A percentile compares a stretch with the other conserved stretches of the same genome.
Conservation (phyloP, 1,284 basidiomycete species). For the Leccinum ponderosum region DNA sequence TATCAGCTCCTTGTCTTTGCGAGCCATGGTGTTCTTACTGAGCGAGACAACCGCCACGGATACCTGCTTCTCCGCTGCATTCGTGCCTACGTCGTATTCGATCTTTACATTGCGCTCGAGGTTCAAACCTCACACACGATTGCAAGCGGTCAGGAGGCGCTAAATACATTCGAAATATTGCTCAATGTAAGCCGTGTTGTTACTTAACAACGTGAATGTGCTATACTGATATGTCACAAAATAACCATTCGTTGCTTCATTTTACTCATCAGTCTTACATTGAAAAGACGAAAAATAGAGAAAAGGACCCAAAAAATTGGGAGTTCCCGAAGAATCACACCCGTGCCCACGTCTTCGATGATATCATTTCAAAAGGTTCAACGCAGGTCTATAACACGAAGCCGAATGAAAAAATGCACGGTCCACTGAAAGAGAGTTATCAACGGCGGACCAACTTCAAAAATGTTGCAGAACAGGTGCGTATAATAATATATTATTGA, state of each 20-base stretch:
- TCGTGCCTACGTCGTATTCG: constrained; percentile 16
- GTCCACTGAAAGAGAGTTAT: constrained; percentile 32
- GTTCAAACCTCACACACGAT: constrained; percentile 37
- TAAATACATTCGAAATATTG: constrained; percentile 17
- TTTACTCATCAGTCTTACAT: constrained; percentile 5
- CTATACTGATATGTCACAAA: too few relatives aligned
- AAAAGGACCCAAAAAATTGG: constrained; percentile 28
- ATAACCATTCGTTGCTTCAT: too few relatives aligned
- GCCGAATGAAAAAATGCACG: constrained; percentile 35
- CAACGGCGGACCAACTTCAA: constrained; percentile 35
- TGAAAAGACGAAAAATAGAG: neutral
- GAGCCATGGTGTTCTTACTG: constrained; percentile 28
- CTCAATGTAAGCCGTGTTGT: constrained; percentile 21
- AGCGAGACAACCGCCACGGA: constrained; percentile 6
- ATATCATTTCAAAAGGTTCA: constrained; percentile 37
- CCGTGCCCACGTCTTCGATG: constrained; percentile 32
- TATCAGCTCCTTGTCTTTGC: constrained; percentile 32
- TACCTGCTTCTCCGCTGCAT: constrained; percentile 31
- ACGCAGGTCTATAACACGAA: constrained; percentile 36
- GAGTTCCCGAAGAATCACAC: constrained; percentile 40
- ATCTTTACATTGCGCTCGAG: constrained; percentile 32
- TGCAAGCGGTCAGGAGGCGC: constrained; percentile 19
- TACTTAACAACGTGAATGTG: too few relatives aligned
- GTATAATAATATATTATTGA: neutral
- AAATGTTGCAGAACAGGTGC: constrained; percentile 32